Conservation (phyloP, 768 basidiomycete genomes). For the Lentinula raphanica region DNA sequence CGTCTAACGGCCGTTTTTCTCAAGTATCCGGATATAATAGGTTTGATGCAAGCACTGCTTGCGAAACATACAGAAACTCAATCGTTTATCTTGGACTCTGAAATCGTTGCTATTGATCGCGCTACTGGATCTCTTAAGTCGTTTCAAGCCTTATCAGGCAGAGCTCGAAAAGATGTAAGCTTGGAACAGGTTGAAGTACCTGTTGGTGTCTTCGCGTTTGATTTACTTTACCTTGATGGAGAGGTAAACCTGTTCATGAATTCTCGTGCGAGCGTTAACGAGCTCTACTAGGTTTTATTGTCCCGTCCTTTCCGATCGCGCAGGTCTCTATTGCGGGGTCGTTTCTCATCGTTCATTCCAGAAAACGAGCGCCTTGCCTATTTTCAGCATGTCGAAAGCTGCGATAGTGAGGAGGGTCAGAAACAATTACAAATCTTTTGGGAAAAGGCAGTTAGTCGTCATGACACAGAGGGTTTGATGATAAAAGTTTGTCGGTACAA, state of each 20-base stretch:
- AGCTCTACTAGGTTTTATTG: slow-evolving; percentile 52
- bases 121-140: slow-evolving; percentile 57
- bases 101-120: slow-evolving; percentile 80
- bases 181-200: slow-evolving; percentile 68
- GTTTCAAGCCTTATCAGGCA: slow-evolving; percentile 83
- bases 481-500: slow-evolving; percentile 56
- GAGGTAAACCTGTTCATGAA: slow-evolving; percentile 44
- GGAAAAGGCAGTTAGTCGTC: slow-evolving; percentile 63
- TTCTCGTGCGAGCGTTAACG: neutral
- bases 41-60: slow-evolving; percentile 45
- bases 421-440: slow-evolving; percentile 72
- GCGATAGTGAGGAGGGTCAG: slow-evolving; percentile 58
- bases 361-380: slow-evolving; percentile 45
- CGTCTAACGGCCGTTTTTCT: slow-evolving; percentile 8
- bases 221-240: slow-evolving; percentile 82
- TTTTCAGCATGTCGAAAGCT: slow-evolving; percentile 70
- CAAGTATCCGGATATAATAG: slow-evolving; percentile 80
- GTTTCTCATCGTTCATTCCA: slow-evolving; percentile 52
- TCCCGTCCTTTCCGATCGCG: slow-evolving; percentile 65
- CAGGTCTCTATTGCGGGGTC: slow-evolving; percentile 53
- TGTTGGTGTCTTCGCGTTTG: slow-evolving; percentile 85
- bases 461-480: slow-evolving; percentile 76
- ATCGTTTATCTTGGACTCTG: slow-evolving; percentile 81
- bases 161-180: slow-evolving; percentile 79
- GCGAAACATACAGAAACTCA: slow-evolving; percentile 31